phyloP scores from a whole-genome alignment of 371 early-diverging fungal genomes.

The Chytridium lagenaria region DNA sequence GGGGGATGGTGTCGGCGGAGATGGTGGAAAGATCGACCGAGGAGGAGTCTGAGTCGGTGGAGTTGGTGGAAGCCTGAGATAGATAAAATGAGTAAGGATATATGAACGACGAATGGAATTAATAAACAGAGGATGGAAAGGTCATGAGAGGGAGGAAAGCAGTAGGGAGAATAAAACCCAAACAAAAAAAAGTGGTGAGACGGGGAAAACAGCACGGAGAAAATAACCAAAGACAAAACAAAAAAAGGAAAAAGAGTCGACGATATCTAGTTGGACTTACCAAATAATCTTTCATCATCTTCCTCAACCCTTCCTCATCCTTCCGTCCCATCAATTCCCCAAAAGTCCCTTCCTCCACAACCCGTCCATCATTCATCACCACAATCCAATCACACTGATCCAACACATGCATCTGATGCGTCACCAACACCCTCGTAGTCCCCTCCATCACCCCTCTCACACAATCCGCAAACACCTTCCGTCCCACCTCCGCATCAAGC shows the following conservation, averaged over 20 bases:
- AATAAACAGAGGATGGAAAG: too few species aligned
- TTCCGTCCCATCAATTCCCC: conserved; percentile 50
- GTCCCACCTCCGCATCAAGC: conserved; percentile 85
- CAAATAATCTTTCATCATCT: too few species aligned
- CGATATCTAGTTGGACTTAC: too few species aligned
- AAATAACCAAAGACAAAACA: conserved; percentile 38
- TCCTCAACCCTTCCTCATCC: too few species aligned
- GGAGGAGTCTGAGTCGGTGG: not conserved
- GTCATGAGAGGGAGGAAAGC: not conserved
- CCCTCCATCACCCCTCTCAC: conserved; percentile 31
- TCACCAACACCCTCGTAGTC: conserved; percentile 42
- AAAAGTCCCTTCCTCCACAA: conserved; percentile 57
- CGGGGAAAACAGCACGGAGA: too few species aligned
- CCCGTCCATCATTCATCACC: conserved; percentile 68
- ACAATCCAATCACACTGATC: conserved; percentile 29
- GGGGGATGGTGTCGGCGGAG: not conserved
- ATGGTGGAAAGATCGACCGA: not conserved
- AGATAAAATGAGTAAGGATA: too few species aligned
- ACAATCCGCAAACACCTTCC: conserved; percentile 46
- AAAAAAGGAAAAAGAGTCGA: too few species aligned
- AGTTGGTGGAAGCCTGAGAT: not conserved
- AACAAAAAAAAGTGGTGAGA: too few species aligned
- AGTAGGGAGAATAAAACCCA: not conserved
- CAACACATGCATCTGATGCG: conserved; percentile 50
- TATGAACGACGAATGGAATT: too few species aligned